Base-by-base conservation (phyloP, 1,284 basidiomycete species). In the Puccinia hordei region DNA sequence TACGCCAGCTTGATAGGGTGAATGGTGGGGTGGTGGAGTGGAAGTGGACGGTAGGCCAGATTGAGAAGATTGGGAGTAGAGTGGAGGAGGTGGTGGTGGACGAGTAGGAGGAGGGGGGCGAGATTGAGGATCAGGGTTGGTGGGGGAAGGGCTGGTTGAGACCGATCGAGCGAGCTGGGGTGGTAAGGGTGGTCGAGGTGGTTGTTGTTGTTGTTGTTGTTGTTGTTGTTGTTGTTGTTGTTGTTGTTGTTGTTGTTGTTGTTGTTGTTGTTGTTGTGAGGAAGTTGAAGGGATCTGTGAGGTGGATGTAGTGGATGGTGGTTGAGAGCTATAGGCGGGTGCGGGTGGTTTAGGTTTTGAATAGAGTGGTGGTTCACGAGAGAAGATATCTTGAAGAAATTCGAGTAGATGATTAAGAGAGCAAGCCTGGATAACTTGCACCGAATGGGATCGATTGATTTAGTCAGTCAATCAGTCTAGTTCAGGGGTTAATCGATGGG, bases 321-420 rank as follows among this genome's bases (percentile, higher is more conserved):
- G 30, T 81, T 49, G 73, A 73, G 61, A 74, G 38, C n/a, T 66
- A 41, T 73, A 73, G 38, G 57, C 33, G 44, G 65, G 61, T 73
- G 82, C 81, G 76, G 81, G 81, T 65, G 80, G 46, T 73, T 44
- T 66, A 1, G 94, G 92, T 86, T 92, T 95, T 55, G 95, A 91
- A 85, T 95, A 98, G 17, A 98, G 91, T 5, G 96, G 95, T 61
- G 96, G 95, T 81, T 91, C 89, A 35, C 88, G 87, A 10, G 92
- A 94, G 87, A 99, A 99, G 81, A 91, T 88, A 57, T 90, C 89
- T 83, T 92, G 91, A 87, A 94, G 89, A 27, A 90, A 89, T 82
- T 92, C 90, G 75, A 93, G 84, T 30, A 95, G 86, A 5, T 88
- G 89, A 41, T 87, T 85, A 55, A 95, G 86, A 85, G 88, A 90